Conservation (phyloP, 2,329 filamentous ascomycete genomes). For the Talaromyces islandicus region DNA sequence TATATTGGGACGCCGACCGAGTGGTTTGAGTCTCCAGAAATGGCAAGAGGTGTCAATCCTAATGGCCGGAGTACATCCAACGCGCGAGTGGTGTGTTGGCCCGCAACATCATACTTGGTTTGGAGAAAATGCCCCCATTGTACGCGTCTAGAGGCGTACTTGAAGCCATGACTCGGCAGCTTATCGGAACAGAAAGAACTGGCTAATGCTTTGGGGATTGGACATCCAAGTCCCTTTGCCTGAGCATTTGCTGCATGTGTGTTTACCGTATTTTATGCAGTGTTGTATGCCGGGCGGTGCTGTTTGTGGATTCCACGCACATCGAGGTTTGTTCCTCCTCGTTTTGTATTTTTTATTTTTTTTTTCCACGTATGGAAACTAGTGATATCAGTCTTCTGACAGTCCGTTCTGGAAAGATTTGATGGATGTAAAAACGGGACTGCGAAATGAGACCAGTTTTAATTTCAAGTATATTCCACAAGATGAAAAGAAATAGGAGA, state of each 20-base stretch:
- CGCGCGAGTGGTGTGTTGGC: conserved; percentile 56
- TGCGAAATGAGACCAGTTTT: conserved; percentile 59
- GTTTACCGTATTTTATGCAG: neutral
- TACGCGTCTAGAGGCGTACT: conserved; percentile 63
- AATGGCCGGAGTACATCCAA: conserved; percentile 61
- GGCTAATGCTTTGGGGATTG: conserved; percentile 52
- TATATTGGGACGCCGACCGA: conserved; percentile 63
- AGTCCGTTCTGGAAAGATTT: conserved; percentile 44
- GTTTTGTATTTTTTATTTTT: neutral
- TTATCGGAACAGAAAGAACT: conserved; percentile 62
- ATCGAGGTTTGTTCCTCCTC: neutral
- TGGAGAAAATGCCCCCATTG: conserved; percentile 61
- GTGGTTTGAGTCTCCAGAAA: conserved; percentile 51
- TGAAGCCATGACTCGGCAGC: conserved; percentile 60
- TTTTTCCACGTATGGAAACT: neutral
- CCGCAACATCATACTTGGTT: conserved; percentile 66
- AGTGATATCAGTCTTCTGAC: conserved; percentile 6
- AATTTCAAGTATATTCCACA: conserved; percentile 57
- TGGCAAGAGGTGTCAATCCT: conserved; percentile 59
- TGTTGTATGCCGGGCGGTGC: neutral
- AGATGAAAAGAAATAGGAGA: neutral
- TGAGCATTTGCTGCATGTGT: neutral
- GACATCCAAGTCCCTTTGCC: neutral
- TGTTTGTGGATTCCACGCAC: neutral
- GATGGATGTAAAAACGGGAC: conserved; percentile 55